Percentiles rank a stretch among this genome's conserved stretches.
Conservation (phyloP, 192 early-diverging fungal genomes). For the Jimgerdemannia flammicorona region DNA sequence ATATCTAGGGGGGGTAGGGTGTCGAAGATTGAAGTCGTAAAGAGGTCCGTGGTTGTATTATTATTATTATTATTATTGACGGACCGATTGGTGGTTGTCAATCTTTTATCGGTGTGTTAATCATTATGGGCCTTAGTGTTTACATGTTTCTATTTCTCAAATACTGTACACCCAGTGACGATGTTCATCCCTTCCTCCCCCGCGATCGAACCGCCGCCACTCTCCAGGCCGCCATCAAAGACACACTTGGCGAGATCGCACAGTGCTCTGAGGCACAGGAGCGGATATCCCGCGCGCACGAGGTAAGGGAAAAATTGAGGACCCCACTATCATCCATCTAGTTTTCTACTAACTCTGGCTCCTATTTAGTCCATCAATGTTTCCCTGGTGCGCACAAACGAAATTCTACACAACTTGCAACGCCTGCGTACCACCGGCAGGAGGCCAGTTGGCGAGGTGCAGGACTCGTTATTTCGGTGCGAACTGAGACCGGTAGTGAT, state of each 20-base stretch:
- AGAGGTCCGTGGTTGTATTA: neutral
- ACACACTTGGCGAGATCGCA: neutral
- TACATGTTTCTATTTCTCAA: no score
- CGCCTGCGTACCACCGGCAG: neutral
- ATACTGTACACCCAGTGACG: neutral
- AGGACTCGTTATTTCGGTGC: neutral
- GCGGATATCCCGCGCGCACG: neutral
- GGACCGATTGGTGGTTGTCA: no score
- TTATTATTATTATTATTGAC: neutral
- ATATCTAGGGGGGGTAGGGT: neutral
- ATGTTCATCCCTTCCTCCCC: neutral
- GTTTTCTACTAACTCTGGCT: neutral
- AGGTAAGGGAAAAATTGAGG: neutral
- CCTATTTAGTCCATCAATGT: neutral
- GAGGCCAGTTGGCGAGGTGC: neutral
- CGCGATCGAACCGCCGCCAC: neutral
- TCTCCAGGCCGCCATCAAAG: neutral
- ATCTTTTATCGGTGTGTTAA: no score
- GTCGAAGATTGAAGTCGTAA: neutral
- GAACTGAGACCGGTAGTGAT: neutral
- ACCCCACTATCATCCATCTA: neutral
- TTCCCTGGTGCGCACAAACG: neutral
- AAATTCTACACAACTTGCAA: neutral
- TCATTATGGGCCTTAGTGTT: no score
- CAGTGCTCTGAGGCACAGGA: neutral